Evolutionary conservation across 345 rosid genomes (phyloP).

Genomic region (Acer saccharum): DNA sequence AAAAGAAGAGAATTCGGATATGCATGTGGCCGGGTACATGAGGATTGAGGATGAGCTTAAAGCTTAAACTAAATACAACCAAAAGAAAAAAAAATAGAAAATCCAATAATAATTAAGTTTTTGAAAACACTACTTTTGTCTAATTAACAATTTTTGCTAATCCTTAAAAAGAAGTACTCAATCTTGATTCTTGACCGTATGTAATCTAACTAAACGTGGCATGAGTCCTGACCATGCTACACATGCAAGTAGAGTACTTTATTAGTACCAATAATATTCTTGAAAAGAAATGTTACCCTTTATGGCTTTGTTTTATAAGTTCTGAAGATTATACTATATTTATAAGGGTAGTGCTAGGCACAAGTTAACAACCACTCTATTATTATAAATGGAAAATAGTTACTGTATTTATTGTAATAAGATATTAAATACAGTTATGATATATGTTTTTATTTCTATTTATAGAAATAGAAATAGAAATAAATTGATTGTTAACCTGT

Average conservation of each 20-base stretch:
- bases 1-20: constrained; percentile 10
- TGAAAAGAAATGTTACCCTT: background rate
- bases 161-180: too few relatives aligned
- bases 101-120: background rate
- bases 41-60: background rate
- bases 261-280: background rate
- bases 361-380: too few relatives aligned
- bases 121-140: background rate
- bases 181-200: background rate
- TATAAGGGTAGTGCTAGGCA: too few relatives aligned
- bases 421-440: too few relatives aligned
- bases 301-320: constrained; percentile 1
- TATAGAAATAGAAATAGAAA: too few relatives aligned
- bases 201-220: background rate
- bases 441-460: too few relatives aligned
- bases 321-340: background rate
- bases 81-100: background rate
- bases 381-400: too few relatives aligned
- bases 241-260: background rate
- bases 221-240: background rate
- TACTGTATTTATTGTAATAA: too few relatives aligned
- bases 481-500: too few relatives aligned
- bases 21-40: background rate
- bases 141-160: background rate
- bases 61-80: background rate